Evolutionary conservation across 345 rosid genomes (phyloP).

Genomic region (Eucalyptus pauciflora): DNA sequence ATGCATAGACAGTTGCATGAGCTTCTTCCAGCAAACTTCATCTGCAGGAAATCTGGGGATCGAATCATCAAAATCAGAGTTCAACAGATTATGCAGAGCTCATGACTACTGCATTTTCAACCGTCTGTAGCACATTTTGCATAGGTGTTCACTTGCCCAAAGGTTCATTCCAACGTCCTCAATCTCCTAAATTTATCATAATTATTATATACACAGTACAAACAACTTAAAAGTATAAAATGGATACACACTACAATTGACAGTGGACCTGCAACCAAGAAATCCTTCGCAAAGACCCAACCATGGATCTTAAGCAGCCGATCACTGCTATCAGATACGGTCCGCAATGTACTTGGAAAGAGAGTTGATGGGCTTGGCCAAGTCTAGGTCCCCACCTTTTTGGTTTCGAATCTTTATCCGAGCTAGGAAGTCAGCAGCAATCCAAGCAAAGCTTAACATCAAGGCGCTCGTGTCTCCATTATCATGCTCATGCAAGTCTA

Average conservation of each 20-base stretch:
- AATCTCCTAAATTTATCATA: background rate
- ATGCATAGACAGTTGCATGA: background rate
- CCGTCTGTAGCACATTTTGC: background rate
- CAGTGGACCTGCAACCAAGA: background rate
- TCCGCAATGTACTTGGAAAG: conserved; percentile 47
- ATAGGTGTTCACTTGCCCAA: background rate
- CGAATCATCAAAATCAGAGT: background rate
- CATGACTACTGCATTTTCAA: background rate
- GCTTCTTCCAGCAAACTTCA: background rate
- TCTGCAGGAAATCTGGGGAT: background rate
- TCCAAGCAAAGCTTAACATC: conserved; percentile 78
- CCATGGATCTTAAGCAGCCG: background rate
- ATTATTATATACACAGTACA: background rate
- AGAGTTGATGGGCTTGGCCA: conserved; percentile 42
- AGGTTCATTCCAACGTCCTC: background rate
- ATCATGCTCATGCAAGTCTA: background rate
- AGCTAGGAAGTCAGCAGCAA: conserved; percentile 75
- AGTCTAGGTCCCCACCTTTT: conserved; percentile 13
- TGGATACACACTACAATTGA: background rate
- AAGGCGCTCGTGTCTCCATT: background rate
- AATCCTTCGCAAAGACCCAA: background rate
- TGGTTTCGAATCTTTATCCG: conserved; percentile 41
- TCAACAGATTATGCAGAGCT: background rate
- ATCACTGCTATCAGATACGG: conserved; percentile 15
- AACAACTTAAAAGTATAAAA: background rate